Evolutionary conservation across 108 stramenopile genomes (phyloP).

Genomic region (Skeletonema potamos): DNA sequence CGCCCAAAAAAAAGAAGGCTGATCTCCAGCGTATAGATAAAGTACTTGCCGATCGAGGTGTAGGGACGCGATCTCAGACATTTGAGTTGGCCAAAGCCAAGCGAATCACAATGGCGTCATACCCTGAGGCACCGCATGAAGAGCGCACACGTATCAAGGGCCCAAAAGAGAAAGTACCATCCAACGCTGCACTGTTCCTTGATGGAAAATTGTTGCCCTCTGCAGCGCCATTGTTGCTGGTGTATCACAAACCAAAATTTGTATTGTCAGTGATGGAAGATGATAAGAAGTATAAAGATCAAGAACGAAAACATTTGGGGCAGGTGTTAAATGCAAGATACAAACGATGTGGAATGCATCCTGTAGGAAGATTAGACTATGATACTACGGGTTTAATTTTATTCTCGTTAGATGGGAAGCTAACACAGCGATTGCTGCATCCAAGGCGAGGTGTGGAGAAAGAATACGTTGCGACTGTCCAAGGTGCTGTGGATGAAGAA

Average conservation of each 20-base stretch:
- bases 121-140: slow-evolving; percentile 22
- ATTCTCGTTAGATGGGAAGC: slow-evolving; percentile 68
- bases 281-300: slow-evolving; percentile 51
- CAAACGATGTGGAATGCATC: slow-evolving; percentile 68
- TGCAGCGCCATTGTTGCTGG: slow-evolving; percentile 61
- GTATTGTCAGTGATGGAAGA: slow-evolving; percentile 76
- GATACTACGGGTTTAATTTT: slow-evolving; percentile 82
- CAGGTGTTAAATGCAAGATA: slow-evolving; percentile 30
- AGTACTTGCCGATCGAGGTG: slow-evolving; percentile 76
- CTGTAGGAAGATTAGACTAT: slow-evolving; percentile 86
- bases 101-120: slow-evolving; percentile 47
- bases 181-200: slow-evolving; percentile 57
- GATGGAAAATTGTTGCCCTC: slow-evolving; percentile 67
- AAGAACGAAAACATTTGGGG: slow-evolving; percentile 44
- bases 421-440: slow-evolving; percentile 82
- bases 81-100: slow-evolving; percentile 62
- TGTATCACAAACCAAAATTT: slow-evolving; percentile 87
- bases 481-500: slow-evolving; percentile 56
- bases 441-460: slow-evolving; percentile 74
- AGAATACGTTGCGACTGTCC: slow-evolving; percentile 80
- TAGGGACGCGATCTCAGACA: slow-evolving; percentile 68
- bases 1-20: neutral
- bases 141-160: slow-evolving; percentile 43
- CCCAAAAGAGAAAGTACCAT: slow-evolving; percentile 66
- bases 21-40: slow-evolving; percentile 72